A percentile compares a stretch with the other conserved stretches of the same genome.
Conservation (phyloP, 2,329 filamentous ascomycete genomes). For the Stagonosporopsis tanaceti region DNA sequence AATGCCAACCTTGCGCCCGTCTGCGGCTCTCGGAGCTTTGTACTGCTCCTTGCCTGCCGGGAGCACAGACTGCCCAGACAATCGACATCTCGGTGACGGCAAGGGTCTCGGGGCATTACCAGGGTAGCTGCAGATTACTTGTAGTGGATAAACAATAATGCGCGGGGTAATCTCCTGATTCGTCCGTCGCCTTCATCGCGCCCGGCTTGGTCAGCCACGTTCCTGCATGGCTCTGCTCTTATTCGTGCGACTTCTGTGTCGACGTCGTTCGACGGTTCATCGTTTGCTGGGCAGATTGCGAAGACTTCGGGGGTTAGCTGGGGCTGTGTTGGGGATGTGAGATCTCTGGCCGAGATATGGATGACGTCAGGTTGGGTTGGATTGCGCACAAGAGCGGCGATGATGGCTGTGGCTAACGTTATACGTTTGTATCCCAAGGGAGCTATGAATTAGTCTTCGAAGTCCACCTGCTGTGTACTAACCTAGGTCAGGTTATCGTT, state of each 20-base stretch:
- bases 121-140: not conserved
- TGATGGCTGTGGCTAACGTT: not conserved
- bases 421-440: not conserved
- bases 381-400: not conserved
- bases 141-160: conserved; percentile 3
- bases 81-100: conserved; percentile 1
- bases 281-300: conserved; percentile 8
- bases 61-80: conserved; percentile 17
- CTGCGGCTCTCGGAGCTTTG: conserved; percentile 9
- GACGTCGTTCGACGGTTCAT: conserved; percentile 3
- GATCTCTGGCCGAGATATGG: conserved; percentile 34
- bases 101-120: conserved; percentile 1
- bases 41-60: not conserved
- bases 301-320: not conserved
- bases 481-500: too few relatives aligned
- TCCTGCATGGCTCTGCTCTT: not conserved
- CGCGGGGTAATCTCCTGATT: conserved; percentile 14
- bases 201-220: conserved; percentile 6
- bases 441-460: not conserved
- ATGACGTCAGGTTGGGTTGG: conserved; percentile 6
- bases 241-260: conserved; percentile 12
- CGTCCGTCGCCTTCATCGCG: conserved; percentile 3
- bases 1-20: not conserved
- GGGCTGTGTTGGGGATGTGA: conserved; percentile 38
- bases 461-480: too few relatives aligned